phyloP scores from a whole-genome alignment of 163 green algal species.

The Picocystis sp. region DNA sequence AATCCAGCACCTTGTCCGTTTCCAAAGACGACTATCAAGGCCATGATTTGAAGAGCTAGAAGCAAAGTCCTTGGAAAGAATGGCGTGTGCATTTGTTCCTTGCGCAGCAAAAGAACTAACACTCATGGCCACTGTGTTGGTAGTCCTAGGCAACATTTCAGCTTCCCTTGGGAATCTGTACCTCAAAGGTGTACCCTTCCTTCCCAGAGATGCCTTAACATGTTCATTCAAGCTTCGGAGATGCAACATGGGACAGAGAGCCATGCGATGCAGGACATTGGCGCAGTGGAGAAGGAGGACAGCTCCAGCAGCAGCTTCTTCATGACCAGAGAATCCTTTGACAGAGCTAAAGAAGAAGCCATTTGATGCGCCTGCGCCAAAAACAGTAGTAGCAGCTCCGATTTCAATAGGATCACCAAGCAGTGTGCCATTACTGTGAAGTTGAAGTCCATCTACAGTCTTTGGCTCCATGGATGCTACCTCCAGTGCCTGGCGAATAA shows the following conservation, averaged over 20 bases:
- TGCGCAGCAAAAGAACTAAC: slow-evolving; percentile 58
- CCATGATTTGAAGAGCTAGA: neutral
- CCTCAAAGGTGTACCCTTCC: slow-evolving; percentile 17
- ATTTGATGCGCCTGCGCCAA: slow-evolving; percentile 15
- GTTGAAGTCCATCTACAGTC: slow-evolving; percentile 35
- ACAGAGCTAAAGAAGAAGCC: slow-evolving; percentile 30
- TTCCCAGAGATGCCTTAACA: slow-evolving; percentile 12
- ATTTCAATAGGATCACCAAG: slow-evolving; percentile 63
- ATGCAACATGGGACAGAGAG: slow-evolving; percentile 23
- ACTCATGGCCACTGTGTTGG: slow-evolving; percentile 9
- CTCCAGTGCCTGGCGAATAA: slow-evolving; percentile 35
- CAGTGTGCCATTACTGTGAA: slow-evolving; percentile 55
- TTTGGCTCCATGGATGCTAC: slow-evolving; percentile 9
- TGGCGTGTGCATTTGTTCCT: slow-evolving; percentile 53
- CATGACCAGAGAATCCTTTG: slow-evolving; percentile 39
- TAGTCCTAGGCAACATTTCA: neutral
- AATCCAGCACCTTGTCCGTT: slow-evolving; percentile 18
- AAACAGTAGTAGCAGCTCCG: slow-evolving; percentile 36
- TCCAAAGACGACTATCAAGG: slow-evolving; percentile 3
- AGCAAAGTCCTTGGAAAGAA: slow-evolving; percentile 8
- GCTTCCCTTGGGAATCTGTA: slow-evolving; percentile 22
- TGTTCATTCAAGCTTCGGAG: slow-evolving; percentile 37
- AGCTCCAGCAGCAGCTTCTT: slow-evolving; percentile 34
- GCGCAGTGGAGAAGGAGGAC: slow-evolving; percentile 20
- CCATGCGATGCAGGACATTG: slow-evolving; percentile 6